Conservation (phyloP, 2,329 filamentous ascomycete genomes). For the Piedraia hortae region DNA sequence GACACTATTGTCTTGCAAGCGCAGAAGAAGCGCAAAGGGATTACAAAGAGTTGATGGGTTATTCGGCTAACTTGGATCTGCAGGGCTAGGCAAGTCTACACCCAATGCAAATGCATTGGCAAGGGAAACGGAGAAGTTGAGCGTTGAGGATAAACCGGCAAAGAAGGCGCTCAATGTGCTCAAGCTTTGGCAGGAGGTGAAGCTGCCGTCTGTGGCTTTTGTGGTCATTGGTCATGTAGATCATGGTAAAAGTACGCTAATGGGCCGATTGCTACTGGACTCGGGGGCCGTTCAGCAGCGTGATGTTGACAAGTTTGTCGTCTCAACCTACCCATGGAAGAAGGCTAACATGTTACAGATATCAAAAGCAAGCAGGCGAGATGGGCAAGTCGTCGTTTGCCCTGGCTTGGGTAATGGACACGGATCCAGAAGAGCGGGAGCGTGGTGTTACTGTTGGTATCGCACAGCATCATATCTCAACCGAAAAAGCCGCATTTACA, state of each 20-base stretch:
- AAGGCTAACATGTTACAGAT: constrained; percentile 4
- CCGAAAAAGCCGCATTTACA: constrained; percentile 61
- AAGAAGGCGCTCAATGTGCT: constrained; percentile 56
- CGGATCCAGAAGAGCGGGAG: constrained; percentile 64
- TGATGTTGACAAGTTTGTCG: constrained; percentile 41
- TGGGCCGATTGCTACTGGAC: constrained; percentile 81
- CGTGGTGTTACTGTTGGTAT: constrained; percentile 92
- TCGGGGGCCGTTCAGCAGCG: constrained; percentile 67
- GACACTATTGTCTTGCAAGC: constrained; percentile 10
- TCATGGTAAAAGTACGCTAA: constrained; percentile 88
- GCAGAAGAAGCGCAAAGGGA: constrained; percentile 10
- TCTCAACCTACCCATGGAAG: background rate
- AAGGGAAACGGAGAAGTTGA: constrained; percentile 10
- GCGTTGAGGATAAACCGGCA: constrained; percentile 5
- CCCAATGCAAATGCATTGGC: constrained; percentile 4
- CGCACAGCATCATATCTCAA: constrained; percentile 83
- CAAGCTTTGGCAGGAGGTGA: constrained; percentile 8
- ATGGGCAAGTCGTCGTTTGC: constrained; percentile 91
- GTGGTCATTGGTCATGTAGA: constrained; percentile 56
- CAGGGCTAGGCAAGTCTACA: background rate
- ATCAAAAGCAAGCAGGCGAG: constrained; percentile 50
- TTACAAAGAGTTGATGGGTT: constrained; percentile 7
- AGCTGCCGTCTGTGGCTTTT: constrained; percentile 9
- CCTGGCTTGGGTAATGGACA: constrained; percentile 87
- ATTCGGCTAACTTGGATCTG: constrained; percentile 1